Evolutionary conservation across 345 rosid genomes (phyloP), one percentile per base, ranked within the genome.

Genomic region (Gossypium mustelinum): DNA sequence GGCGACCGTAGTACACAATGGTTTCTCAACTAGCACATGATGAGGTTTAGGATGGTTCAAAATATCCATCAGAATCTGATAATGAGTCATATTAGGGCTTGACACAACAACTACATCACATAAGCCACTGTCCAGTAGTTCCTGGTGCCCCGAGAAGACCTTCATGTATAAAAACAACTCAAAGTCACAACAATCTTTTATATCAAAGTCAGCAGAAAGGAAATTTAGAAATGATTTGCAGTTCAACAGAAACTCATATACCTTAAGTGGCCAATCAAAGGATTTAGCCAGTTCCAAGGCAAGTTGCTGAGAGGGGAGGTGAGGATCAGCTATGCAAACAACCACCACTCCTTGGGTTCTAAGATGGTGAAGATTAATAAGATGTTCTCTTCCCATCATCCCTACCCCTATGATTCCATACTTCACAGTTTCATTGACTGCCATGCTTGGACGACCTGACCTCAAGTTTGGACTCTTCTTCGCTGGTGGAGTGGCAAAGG

Each of bases 301-400:
- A 0, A 79, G 87, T 77, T 81, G 80, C 60, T 87, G 98, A 18
- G 98, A 94, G 25, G 89, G 89, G 39, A 79, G 64, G 74, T 94
- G 92, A 76, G 97, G 98, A 81, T 94, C 97, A 18, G 98, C 95
- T 61, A 94, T 77, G 76, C 84, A 85, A 24, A 87, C 95, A 68
- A 91, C 93, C 52, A 77, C 79, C 11, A 85, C 93, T 72, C 91
- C 90, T 80, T 91, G 83, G 73, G 68, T 65, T 27, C 86, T 81
- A 11, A 94, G 95, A 82, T 94, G 97, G 85, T 89, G 84, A 47
- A 94, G 89, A 80, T 94, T 94, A 73, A 89, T 83, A 75, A 94
- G 89, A 77, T 92, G 97, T 68, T 94, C 97, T 82, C 98, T 89
- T 64, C 98, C 98, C 98, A 94, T 92, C 97, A 94, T 91, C 63